phyloP scores from a whole-genome alignment of 148 eudicot species.

The Fallopia convolvulus region DNA sequence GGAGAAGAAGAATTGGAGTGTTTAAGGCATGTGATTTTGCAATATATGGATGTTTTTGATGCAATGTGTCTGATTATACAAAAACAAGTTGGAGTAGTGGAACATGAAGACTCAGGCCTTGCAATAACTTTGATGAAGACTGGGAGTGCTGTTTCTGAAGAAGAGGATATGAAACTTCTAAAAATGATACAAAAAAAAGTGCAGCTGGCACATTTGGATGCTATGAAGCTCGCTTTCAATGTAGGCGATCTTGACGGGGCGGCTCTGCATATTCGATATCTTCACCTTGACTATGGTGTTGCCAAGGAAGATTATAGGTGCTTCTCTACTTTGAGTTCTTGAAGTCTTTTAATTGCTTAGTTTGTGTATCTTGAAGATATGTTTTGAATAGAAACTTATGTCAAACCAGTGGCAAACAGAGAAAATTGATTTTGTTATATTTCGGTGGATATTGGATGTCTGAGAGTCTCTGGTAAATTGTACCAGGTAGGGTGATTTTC shows the following conservation, averaged over 20 bases:
- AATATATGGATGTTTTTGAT: conserved; percentile 55
- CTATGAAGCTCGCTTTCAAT: conserved; percentile 47
- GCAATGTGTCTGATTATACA: conserved; percentile 53
- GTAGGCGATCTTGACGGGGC: conserved; percentile 43
- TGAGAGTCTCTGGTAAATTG: not conserved
- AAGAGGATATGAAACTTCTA: conserved; percentile 46
- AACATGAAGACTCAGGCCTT: conserved; percentile 35
- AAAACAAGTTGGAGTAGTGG: conserved; percentile 40
- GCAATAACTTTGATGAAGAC: conserved; percentile 44
- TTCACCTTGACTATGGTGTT: conserved; percentile 60
- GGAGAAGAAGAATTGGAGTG: conserved; percentile 51
- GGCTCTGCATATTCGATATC: conserved; percentile 50
- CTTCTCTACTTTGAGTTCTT: conserved; percentile 10
- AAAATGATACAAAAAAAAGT: conserved; percentile 48
- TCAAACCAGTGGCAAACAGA: not conserved
- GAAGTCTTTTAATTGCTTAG: not conserved
- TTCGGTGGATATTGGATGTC: not conserved
- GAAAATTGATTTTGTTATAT: not conserved
- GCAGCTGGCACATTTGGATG: conserved; percentile 71
- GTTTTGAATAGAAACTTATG: not conserved
- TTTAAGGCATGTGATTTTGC: conserved; percentile 53
- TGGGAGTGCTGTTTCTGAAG: conserved; percentile 26
- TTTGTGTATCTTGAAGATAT: not conserved
- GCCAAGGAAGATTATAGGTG: conserved; percentile 71
- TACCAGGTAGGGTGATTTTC: not conserved